A percentile compares a stretch with the other conserved stretches of the same genome.
phyloP scores from a whole-genome alignment of 2,329 filamentous ascomycete species.

The Beauveria rudraprayagi region DNA sequence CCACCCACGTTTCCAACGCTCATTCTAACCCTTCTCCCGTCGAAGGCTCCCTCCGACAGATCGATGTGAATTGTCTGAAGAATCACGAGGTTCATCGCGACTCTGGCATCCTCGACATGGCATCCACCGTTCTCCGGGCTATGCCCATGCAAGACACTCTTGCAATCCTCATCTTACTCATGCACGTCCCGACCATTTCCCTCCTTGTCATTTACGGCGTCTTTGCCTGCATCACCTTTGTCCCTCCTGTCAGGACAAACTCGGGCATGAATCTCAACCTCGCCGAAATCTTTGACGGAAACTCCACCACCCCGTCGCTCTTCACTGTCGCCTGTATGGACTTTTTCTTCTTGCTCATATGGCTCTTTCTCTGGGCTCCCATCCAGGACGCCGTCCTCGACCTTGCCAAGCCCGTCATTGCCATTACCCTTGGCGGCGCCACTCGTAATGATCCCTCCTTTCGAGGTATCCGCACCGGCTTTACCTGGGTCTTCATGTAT shows the following conservation, averaged over 20 bases:
- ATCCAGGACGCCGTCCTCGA: conserved; percentile 84
- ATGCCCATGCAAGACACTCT: conserved; percentile 92
- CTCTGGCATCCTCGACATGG: conserved; percentile 65
- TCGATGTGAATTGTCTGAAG: conserved; percentile 63
- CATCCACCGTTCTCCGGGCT: conserved; percentile 78
- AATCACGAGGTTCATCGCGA: conserved; percentile 61
- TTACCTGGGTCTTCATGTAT: conserved; percentile 55
- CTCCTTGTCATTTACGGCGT: conserved; percentile 85
- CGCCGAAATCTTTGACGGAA: conserved; percentile 85
- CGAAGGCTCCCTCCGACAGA: conserved; percentile 52
- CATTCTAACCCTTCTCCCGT: conserved; percentile 24
- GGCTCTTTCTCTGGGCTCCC: conserved; percentile 81
- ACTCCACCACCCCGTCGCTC: conserved; percentile 76
- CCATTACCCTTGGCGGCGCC: conserved; percentile 76
- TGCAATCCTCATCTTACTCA: conserved; percentile 90
- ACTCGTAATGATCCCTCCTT: conserved; percentile 60
- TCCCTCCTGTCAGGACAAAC: conserved; percentile 71
- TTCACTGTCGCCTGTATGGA: conserved; percentile 81
- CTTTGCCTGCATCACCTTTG: conserved; percentile 88
- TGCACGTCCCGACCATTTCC: conserved; percentile 82
- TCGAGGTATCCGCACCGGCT: conserved; percentile 63
- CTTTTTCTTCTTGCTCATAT: conserved; percentile 71
- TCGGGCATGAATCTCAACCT: conserved; percentile 74
- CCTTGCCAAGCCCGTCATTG: conserved; percentile 86
- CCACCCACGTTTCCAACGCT: conserved; percentile 19